Percentiles rank a stretch among this genome's conserved stretches.
Evolutionary conservation across 1,139 yeast genomes (phyloP).

Genomic region (Taiozyma sp.): DNA sequence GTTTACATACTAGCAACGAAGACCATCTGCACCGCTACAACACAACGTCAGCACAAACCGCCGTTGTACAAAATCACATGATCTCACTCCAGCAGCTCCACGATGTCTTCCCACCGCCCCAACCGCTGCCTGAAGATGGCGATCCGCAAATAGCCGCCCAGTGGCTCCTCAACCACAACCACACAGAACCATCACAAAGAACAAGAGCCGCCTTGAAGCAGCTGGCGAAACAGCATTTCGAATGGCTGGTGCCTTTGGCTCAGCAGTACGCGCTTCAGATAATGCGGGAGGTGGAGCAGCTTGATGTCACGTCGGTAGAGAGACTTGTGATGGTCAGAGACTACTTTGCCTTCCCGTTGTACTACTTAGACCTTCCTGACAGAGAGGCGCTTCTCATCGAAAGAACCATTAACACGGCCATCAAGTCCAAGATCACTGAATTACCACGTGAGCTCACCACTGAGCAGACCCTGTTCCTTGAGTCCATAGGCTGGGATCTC

Average conservation of each 20-base stretch:
- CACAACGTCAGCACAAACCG: background rate
- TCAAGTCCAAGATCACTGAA: slow-evolving; percentile 9
- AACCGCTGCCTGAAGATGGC: slow-evolving; percentile 16
- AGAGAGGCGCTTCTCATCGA: slow-evolving; percentile 11
- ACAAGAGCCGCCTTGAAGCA: slow-evolving; percentile 17
- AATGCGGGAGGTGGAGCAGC: slow-evolving; percentile 6
- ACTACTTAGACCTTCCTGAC: slow-evolving; percentile 12
- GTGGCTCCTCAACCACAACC: slow-evolving; percentile 21
- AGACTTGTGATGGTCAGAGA: slow-evolving; percentile 14
- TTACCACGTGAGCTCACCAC: background rate
- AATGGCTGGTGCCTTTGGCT: slow-evolving; percentile 4
- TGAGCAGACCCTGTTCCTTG: slow-evolving; percentile 11
- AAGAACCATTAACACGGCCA: slow-evolving; percentile 15
- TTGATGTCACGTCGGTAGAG: slow-evolving; percentile 1
- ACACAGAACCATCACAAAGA: slow-evolving; percentile 21
- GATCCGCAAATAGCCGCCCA: slow-evolving; percentile 17
- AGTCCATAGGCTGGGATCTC: slow-evolving; percentile 16
- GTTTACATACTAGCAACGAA: background rate
- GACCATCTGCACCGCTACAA: background rate
- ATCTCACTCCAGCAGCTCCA: slow-evolving; percentile 1
- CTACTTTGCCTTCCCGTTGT: slow-evolving; percentile 19
- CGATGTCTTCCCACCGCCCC: slow-evolving; percentile 5
- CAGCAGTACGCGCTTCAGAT: slow-evolving; percentile 14
- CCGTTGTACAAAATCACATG: background rate
- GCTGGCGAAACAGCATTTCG: slow-evolving; percentile 4